Base-by-base conservation (phyloP, 495 filamentous ascomycete genomes). In the Neurospora intermedia region DNA sequence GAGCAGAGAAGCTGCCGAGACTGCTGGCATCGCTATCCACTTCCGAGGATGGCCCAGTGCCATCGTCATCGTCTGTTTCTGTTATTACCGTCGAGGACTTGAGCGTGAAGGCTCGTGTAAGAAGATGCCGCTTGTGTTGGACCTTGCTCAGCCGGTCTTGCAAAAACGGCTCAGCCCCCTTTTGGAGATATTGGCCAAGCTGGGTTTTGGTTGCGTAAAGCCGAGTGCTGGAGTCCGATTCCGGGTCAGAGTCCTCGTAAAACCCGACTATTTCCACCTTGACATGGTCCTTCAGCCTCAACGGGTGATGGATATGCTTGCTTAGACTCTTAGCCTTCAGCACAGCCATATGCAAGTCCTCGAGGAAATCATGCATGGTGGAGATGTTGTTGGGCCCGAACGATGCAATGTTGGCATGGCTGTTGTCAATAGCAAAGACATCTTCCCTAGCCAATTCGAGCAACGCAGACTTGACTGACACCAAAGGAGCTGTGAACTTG, bases 211-310 rank as follows among this genome's bases (percentile, higher is more conserved):
- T 86, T 9, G 87, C 15, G 31, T 45, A 70, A 18, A 40, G 69
- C 9, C 73, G 74, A 10, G 78, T 72, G 54, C 27, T 62, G 11
- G 78, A 75, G 18, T 74, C 82, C 74, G 73, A 79, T 76, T 80
- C 84, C 77, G 75, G 82, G 73, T 75, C 88, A 70, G 76, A 83
- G 73, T 89, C 86, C 41, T 87, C 87, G 69, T 89, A 91, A 75
- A 91, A 91, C 0, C 88, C 89, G 69, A 88, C 86, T 8, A 90
- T 78, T 72, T 90, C 88, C 16, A 90, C 83, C 74, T 84, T 86
- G 66, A 90, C 87, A 39, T 86, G 82, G 13, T 82, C 75, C 43
- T 84, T 83, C 0, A 90, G 83, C 39, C 80, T 76, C 54, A 90
- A 79, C 43, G 75, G 81, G 70, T 80, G 86, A 81, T 80, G 82